Evolutionary conservation across 148 eudicot genomes (phyloP), one percentile per base, ranked within the genome.

Genomic region (Drosera capensis): DNA sequence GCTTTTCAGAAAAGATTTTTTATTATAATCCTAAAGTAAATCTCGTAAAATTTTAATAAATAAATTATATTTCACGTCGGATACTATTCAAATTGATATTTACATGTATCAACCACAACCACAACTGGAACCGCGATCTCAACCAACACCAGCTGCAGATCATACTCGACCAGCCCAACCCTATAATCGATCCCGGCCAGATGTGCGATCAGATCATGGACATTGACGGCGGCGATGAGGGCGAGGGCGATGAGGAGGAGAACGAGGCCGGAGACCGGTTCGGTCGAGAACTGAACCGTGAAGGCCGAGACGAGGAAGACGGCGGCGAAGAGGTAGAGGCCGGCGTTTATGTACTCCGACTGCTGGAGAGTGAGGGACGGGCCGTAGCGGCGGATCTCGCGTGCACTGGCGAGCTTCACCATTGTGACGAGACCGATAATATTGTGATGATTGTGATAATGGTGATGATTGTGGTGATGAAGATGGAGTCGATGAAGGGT

Each of bases 371-470:
- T 30, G 48, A 49, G 48, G 28, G 82, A 42, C 6, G 94, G 73
- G 34, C 88, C 96, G 67, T 86, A 86, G 48, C 43, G 43, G 40
- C 96, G 56, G 30, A 57, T 53, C 35, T 86, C 96, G 17, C 94
- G 70, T 26, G 96, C 84, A 60, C 82, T 59, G 20, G 88, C 96
- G 23, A 82, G 67, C 59, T 86, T 86, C 68, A 79, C 96, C 96
- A 86, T 86, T 46, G 8, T 20, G n/a, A n/a, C n/a, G n/a, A n/a
- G n/a, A n/a, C n/a, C n/a, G n/a, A n/a, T n/a, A n/a, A n/a, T n/a
- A n/a, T n/a, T n/a, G n/a, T n/a, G n/a, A n/a, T n/a, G n/a, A n/a
- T n/a, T n/a, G n/a, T n/a, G n/a, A n/a, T n/a, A n/a, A n/a, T n/a
- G n/a, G n/a, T n/a, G n/a, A n/a, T n/a, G n/a, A n/a, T n/a, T n/a